These are phyloP conservation scores for Spirogloea muscicola DNA, from an alignment of 139 green algal species.

Conservation along the genomic window DNA sequence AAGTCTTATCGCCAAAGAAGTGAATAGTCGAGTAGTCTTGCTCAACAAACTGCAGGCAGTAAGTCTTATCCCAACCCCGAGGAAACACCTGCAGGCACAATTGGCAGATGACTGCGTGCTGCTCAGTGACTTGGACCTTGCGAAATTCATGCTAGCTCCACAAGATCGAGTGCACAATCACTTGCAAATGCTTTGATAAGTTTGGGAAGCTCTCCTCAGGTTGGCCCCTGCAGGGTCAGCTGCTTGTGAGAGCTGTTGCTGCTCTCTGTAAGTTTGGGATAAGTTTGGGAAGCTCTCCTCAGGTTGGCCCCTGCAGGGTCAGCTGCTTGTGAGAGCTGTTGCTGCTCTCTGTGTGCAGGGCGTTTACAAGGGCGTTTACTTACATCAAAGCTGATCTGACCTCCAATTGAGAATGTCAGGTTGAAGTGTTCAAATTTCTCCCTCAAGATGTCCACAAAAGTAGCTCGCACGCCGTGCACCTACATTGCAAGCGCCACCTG, in stretches of 20 bases:
- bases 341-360: background rate
- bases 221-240: too few relatives aligned
- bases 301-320: background rate
- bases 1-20: conserved; percentile 99
- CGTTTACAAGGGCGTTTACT: too few relatives aligned
- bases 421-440: conserved; percentile 83
- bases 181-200: too few relatives aligned
- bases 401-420: conserved; percentile 92
- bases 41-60: conserved; percentile 92
- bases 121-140: too few relatives aligned
- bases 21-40: conserved; percentile 89
- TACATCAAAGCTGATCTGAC: conserved; percentile 98
- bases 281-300: background rate
- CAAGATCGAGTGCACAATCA: too few relatives aligned
- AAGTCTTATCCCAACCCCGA: conserved; percentile 99
- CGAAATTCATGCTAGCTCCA: too few relatives aligned
- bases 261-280: too few relatives aligned
- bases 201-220: too few relatives aligned
- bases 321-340: background rate
- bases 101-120: too few relatives aligned
- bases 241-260: too few relatives aligned
- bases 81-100: conserved; percentile 47
- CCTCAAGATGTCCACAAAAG: conserved; percentile 77
- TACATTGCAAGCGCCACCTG: too few relatives aligned
- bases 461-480: conserved; percentile 57